phyloP scores from a whole-genome alignment of 2,329 filamentous ascomycete species.

The Hypoxylon sp. region DNA sequence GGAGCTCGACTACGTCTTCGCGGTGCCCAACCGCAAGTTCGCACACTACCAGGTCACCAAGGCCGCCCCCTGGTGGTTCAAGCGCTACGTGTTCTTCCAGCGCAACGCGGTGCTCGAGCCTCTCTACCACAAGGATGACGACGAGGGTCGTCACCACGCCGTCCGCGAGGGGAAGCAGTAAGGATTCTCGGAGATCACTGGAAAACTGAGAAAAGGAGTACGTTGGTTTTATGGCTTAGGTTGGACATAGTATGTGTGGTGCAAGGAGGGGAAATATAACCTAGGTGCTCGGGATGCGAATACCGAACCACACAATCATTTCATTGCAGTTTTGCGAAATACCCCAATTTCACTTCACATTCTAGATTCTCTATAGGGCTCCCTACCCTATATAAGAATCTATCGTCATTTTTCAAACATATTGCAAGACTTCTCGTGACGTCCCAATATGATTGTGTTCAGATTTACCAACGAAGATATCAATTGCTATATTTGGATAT shows the following conservation, averaged over 20 bases:
- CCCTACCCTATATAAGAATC: conserved; percentile 14
- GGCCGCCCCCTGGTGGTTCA: conserved; percentile 51
- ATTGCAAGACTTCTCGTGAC: no score
- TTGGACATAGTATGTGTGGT: conserved; percentile 2
- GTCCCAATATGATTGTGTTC: no score
- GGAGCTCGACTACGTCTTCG: conserved; percentile 60
- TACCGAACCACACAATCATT: conserved; percentile 19
- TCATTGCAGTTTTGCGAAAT: conserved; percentile 24
- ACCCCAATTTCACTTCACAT: conserved; percentile 24
- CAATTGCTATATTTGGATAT: conserved; percentile 6
- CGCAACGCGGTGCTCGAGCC: conserved; percentile 42
- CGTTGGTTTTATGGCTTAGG: not conserved
- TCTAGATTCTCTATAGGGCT: conserved; percentile 17
- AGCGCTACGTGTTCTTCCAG: conserved; percentile 48
- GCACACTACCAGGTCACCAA: conserved; percentile 51
- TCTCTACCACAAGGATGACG: conserved; percentile 45
- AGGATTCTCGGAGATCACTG: not conserved
- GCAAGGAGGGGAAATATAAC: conserved; percentile 1
- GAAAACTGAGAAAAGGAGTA: not conserved
- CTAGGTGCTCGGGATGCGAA: conserved; percentile 10
- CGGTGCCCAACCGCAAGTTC: conserved; percentile 53
- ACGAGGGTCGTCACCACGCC: conserved; percentile 8
- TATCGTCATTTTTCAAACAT: conserved; percentile 1
- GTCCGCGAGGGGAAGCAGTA: conserved; percentile 2
- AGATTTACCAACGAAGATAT: no score